Evolutionary conservation across 108 stramenopile species (phyloP), one percentile per base, ranked within the genome.

Genomic region (Nannochloropsis gaditana): DNA sequence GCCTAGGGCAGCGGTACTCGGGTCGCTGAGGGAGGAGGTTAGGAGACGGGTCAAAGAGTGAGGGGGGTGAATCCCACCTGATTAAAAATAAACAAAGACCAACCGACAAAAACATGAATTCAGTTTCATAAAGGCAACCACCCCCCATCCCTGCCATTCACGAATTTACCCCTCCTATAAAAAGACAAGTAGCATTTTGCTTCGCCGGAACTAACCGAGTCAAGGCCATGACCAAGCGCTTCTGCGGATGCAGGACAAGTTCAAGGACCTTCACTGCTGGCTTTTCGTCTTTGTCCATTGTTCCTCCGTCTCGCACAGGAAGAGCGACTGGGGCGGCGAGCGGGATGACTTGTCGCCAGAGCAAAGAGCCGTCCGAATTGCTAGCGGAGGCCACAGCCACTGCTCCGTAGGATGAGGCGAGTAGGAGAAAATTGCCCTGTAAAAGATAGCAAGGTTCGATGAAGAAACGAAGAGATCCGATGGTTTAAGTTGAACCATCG

Each of bases 151-250:
- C 1, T 1, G 5, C 59, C 59, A n/a, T n/a, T n/a, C 59, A n/a
- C 59, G 4, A 4, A n/a, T 1, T n/a, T 8, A n/a, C 59, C 59
- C 6, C 8, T n/a, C 59, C 6, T 73, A 4, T 31, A 31, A 31
- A 1, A 31, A 31, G 31, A 31, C 31, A 31, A 31, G 31, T 31
- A 31, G 31, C 31, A 31, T 8, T 73, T n/a, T 8, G 19, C 59
- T 73, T n/a, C 0, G 15, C 59, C 59, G 15, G 2, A 15, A 73
- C 59, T 2, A 2, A 73, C 59, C 59, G 59, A 15, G 59, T n/a
- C 59, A 73, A 73, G 59, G 59, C 59, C 59, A 73, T 4, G 59
- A 73, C 59, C 4, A 73, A 73, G n/a, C 59, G 59, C 59, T 73
- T 73, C 59, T 73, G 59, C 15, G 59, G 59, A n/a, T 73, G 59